Conservation (phyloP, 257 asterid species). For the Solanum gandarillasii region DNA sequence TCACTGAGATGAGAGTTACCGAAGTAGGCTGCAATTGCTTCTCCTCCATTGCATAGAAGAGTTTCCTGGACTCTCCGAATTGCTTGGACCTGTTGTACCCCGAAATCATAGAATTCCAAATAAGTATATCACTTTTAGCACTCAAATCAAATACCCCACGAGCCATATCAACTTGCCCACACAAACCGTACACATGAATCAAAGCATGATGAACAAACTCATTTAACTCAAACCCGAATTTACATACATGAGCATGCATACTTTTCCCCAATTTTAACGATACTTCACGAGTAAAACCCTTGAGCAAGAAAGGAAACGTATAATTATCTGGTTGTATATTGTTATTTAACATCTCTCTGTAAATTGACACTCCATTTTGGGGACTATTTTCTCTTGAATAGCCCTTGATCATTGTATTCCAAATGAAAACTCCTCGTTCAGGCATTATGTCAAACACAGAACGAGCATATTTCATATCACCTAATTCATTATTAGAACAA, state of each 20-base stretch:
- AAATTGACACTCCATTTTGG: conserved; percentile 2
- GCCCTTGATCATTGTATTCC: conserved; percentile 25
- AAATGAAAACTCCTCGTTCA: conserved; percentile 13
- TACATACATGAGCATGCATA: conserved; percentile 16
- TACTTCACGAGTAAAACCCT: conserved; percentile 10
- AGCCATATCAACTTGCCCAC: conserved; percentile 12
- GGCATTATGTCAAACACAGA: conserved; percentile 15
- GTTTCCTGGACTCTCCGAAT: conserved; percentile 7
- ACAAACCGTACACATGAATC: conserved; percentile 11
- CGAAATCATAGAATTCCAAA: conserved; percentile 22
- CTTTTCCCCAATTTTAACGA: conserved; percentile 3
- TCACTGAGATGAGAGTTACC: conserved; percentile 12
- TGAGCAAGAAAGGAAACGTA: conserved; percentile 21
- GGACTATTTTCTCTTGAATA: conserved; percentile 7
- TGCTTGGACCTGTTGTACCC: conserved; percentile 12
- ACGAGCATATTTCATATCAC: conserved; percentile 14
- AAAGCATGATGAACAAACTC: conserved; percentile 14
- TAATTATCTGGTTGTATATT: conserved; percentile 13
- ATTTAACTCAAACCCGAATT: conserved; percentile 18
- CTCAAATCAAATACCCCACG: conserved; percentile 15
- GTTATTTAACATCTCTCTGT: conserved; percentile 11
- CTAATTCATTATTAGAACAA: not conserved
- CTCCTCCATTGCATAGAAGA: conserved; percentile 16
- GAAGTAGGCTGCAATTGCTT: conserved; percentile 11
- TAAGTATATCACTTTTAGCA: conserved; percentile 3